These are phyloP conservation scores for Verticillium albo-atrum DNA, from an alignment of 2,329 filamentous ascomycete species.

Conservation along the genomic window DNA sequence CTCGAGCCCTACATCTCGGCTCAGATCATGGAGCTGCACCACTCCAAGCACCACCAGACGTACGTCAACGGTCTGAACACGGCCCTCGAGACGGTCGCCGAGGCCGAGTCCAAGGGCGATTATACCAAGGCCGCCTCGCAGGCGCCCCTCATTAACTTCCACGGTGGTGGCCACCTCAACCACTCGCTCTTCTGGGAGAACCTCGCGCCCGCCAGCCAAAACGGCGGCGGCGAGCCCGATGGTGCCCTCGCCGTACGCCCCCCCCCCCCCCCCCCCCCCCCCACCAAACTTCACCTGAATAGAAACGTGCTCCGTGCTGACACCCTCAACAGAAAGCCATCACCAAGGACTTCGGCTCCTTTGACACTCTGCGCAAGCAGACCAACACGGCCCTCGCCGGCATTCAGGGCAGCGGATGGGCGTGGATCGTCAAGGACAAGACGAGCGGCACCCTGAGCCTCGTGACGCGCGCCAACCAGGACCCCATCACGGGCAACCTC, in stretches of 20 bases:
- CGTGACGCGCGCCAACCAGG: conserved; percentile 78
- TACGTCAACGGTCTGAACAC: conserved; percentile 89
- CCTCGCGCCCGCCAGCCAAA: conserved; percentile 62
- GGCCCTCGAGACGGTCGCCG: conserved; percentile 65
- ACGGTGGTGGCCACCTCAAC: conserved; percentile 82
- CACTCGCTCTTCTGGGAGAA: conserved; percentile 86
- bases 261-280: too few species aligned
- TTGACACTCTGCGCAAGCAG: conserved; percentile 59
- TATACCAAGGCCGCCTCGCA: conserved; percentile 42
- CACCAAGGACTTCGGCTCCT: conserved; percentile 61
- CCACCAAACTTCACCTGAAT: too few species aligned
- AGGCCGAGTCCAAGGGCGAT: conserved; percentile 61
- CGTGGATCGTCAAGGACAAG: conserved; percentile 77
- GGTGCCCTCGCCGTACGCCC: conserved; percentile 52
- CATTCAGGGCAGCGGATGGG: conserved; percentile 86
- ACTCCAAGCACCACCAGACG: conserved; percentile 91
- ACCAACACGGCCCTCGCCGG: conserved; percentile 66
- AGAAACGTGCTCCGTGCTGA: background rate
- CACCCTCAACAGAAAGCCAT: conserved; percentile 45
- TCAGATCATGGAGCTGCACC: conserved; percentile 95
- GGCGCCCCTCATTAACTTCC: conserved; percentile 65
- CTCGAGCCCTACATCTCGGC: conserved; percentile 81
- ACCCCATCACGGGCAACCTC: conserved; percentile 80
- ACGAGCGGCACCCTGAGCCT: conserved; percentile 57
- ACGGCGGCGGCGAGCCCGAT: conserved; percentile 55